phyloP scores from a whole-genome alignment of 805 yeast genomes.

The Candida rishiriensis region DNA sequence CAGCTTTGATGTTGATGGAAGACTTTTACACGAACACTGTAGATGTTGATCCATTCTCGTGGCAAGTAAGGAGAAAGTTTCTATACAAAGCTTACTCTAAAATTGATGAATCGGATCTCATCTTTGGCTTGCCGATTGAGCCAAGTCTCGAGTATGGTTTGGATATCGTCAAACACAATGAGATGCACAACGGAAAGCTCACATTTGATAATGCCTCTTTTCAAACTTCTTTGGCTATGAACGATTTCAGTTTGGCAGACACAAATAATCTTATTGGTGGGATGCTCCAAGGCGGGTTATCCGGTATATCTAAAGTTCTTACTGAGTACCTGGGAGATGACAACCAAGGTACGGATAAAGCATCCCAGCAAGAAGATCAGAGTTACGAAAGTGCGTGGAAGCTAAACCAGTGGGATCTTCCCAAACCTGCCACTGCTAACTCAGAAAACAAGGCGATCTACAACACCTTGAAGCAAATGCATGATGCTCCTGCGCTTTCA shows the following conservation, averaged over 20 bases:
- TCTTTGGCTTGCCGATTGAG: slow-evolving; percentile 59
- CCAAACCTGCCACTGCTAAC: slow-evolving; percentile 35
- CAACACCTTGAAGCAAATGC: slow-evolving; percentile 42
- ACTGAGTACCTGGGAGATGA: slow-evolving; percentile 13
- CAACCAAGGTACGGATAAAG: background rate
- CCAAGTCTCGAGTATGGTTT: slow-evolving; percentile 52
- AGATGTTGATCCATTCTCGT: background rate
- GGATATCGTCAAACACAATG: slow-evolving; percentile 32
- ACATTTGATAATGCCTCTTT: slow-evolving; percentile 53
- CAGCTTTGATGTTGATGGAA: slow-evolving; percentile 47
- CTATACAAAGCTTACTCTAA: slow-evolving; percentile 40
- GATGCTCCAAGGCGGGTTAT: slow-evolving; percentile 47
- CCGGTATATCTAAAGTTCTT: slow-evolving; percentile 47
- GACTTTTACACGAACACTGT: slow-evolving; percentile 29
- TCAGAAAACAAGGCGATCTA: slow-evolving; percentile 48
- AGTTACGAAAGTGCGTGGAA: slow-evolving; percentile 71
- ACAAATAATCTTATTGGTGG: slow-evolving; percentile 30
- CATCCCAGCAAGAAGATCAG: slow-evolving; percentile 11
- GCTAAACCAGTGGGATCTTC: slow-evolving; percentile 71
- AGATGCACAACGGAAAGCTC: slow-evolving; percentile 27
- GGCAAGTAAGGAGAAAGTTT: slow-evolving; percentile 17
- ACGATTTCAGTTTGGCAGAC: background rate
- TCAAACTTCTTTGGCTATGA: slow-evolving; percentile 37
- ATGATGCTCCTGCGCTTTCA: slow-evolving; percentile 29
- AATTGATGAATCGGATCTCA: slow-evolving; percentile 59